A percentile compares a stretch with the other conserved stretches of the same genome.
Conservation (phyloP, 2,329 filamentous ascomycete species). For the Fusarium caatingaense region DNA sequence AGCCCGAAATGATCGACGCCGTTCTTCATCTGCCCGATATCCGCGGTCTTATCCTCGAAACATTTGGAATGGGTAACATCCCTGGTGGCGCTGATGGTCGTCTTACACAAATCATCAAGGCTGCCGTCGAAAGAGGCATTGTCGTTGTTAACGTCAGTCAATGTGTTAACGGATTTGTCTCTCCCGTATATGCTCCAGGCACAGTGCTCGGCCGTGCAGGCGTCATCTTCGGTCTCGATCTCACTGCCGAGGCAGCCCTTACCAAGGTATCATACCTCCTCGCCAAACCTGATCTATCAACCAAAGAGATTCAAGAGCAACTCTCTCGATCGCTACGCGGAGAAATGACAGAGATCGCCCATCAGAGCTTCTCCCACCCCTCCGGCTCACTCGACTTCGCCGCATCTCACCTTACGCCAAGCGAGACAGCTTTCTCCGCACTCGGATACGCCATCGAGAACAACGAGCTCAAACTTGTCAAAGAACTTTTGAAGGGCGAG, state of each 20-base stretch:
- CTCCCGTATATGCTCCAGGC: conserved; percentile 80
- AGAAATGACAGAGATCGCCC: conserved; percentile 82
- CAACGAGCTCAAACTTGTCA: conserved; percentile 73
- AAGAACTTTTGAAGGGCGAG: conserved; percentile 74
- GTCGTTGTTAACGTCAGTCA: conserved; percentile 93
- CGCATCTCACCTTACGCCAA: conserved; percentile 57
- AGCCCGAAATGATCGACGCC: conserved; percentile 91
- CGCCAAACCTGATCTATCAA: conserved; percentile 71
- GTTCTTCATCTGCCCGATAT: conserved; percentile 82
- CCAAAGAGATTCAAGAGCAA: conserved; percentile 72
- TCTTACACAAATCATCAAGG: conserved; percentile 80
- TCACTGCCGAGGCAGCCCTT: conserved; percentile 90
- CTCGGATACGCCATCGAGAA: conserved; percentile 84
- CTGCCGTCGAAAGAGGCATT: conserved; percentile 82
- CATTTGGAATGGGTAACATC: conserved; percentile 92
- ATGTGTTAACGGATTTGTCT: conserved; percentile 82
- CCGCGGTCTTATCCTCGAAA: conserved; percentile 86
- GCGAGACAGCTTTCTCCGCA: conserved; percentile 76
- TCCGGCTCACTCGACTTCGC: conserved; percentile 62
- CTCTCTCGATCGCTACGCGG: conserved; percentile 84
- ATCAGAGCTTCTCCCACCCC: conserved; percentile 81
- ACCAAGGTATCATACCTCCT: conserved; percentile 92
- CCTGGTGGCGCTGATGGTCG: conserved; percentile 83
- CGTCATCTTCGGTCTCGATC: conserved; percentile 88
- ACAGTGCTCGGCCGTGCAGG: conserved; percentile 84